Evolutionary conservation across 2,329 filamentous ascomycete genomes (phyloP).

Genomic region (Capronia americana): DNA sequence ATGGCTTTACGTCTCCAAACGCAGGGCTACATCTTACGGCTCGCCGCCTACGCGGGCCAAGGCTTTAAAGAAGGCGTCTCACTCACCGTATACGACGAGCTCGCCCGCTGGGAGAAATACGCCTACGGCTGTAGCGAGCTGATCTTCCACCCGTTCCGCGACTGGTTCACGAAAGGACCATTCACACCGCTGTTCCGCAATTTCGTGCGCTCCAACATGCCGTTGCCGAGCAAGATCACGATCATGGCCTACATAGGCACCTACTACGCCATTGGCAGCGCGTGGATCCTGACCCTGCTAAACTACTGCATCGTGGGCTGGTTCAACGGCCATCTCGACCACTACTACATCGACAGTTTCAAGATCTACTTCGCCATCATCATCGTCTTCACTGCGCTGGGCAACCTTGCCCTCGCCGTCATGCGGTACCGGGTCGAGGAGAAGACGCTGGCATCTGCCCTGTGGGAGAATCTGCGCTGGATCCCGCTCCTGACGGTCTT

Average conservation of each 20-base stretch:
- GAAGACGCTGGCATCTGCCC: slow-evolving; percentile 55
- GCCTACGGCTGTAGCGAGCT: slow-evolving; percentile 84
- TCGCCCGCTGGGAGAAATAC: slow-evolving; percentile 86
- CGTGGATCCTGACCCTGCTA: slow-evolving; percentile 68
- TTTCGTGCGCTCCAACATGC: slow-evolving; percentile 73
- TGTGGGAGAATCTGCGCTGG: slow-evolving; percentile 68
- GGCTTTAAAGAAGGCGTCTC: slow-evolving; percentile 83
- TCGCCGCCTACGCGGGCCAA: slow-evolving; percentile 71
- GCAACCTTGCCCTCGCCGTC: slow-evolving; percentile 66
- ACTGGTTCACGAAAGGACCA: slow-evolving; percentile 75
- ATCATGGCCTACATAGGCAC: slow-evolving; percentile 75
- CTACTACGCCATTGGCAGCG: slow-evolving; percentile 73
- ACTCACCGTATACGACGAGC: slow-evolving; percentile 81
- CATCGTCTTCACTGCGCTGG: slow-evolving; percentile 68
- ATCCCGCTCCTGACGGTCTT: slow-evolving; percentile 73
- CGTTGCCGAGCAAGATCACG: slow-evolving; percentile 67
- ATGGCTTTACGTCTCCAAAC: slow-evolving; percentile 75
- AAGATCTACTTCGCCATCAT: slow-evolving; percentile 68
- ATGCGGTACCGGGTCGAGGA: slow-evolving; percentile 68
- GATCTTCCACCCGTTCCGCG: slow-evolving; percentile 76
- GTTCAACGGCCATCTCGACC: slow-evolving; percentile 70
- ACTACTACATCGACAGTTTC: slow-evolving; percentile 72
- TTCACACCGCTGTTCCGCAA: slow-evolving; percentile 79
- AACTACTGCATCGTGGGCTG: slow-evolving; percentile 77
- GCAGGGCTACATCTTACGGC: slow-evolving; percentile 69